Base-by-base conservation (phyloP, 805 yeast genomes). In the Saccharomycopsis sp. region DNA sequence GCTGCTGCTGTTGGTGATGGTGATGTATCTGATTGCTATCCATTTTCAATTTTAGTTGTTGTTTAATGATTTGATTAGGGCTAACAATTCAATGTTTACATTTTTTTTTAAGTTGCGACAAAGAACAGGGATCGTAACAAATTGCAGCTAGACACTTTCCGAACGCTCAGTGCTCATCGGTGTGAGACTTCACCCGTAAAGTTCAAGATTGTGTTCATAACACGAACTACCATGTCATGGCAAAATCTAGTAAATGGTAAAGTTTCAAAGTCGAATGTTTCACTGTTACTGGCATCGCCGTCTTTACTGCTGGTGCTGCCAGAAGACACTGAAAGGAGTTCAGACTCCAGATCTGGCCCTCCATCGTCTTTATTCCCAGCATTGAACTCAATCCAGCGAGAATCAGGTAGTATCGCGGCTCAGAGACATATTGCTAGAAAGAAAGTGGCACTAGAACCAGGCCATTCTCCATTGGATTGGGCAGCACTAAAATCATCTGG, bases 381-480 rank as follows among this genome's bases (percentile, higher is more conserved):
- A 8, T 33, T 40, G n/a, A 34, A 33, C 14, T 44, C 49, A 3
- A 28, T 43, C 5, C 52, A 45, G 33, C 17, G 46, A 37, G 41
- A 46, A 11, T 21, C 37, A 4, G 13, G 35, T 3, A 40, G 44
- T 4, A 4, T 19, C 11, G 22, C 44, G 4, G 20, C 21, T 11
- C 26, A 31, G 6, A 7, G 38, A 28, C 17, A 13, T 14, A n/a
- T 26, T 5, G 24, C 39, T 11, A 61, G 80, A 11, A 61, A 59
- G 41, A 85, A 86, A 54, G 89, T 85, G 3, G 68, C 62, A 0
- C 66, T 86, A 14, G 67, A 72, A 35, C 94, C 93, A 0, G 94
- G 95, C 1, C 85, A 79, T 56, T 86, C 95, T 2, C 89, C 94
- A 0, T 61, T 86, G 50, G 95, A 86, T 58, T 86, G 96, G 96